A percentile compares a stretch with the other conserved stretches of the same genome.
phyloP scores from a whole-genome alignment of 805 yeast species.

The Phaffomyces opuntiae region DNA sequence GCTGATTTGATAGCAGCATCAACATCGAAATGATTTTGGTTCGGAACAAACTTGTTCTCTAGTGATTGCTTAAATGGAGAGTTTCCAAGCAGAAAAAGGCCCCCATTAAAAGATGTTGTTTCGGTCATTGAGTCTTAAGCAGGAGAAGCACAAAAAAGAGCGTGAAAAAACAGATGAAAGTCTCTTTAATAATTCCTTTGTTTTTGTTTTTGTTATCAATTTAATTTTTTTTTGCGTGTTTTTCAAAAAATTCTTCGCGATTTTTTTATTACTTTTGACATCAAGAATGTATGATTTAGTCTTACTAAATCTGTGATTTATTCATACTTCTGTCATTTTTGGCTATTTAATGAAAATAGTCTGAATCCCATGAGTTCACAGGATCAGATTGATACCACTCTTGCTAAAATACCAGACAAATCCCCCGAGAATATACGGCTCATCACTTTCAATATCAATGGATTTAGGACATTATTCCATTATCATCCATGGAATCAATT shows the following conservation, averaged over 20 bases:
- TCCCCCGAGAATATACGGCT: constrained; percentile 1
- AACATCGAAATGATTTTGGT: constrained; percentile 1
- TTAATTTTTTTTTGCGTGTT: background rate
- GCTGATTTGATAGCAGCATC: constrained; percentile 3
- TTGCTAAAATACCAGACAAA: background rate
- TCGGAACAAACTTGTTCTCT: constrained; percentile 5
- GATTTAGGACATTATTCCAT: constrained; percentile 69
- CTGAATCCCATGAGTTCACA: background rate
- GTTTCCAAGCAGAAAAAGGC: constrained; percentile 7
- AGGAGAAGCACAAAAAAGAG: no score
- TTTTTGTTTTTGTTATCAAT: no score
- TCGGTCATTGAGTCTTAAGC: background rate
- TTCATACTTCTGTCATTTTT: no score
- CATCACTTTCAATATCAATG: constrained; percentile 78
- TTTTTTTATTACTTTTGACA: no score
- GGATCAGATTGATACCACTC: background rate
- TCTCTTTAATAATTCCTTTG: background rate
- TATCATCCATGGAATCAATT: constrained; percentile 76
- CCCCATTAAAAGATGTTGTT: constrained; percentile 1
- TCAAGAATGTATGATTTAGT: no score
- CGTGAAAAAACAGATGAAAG: background rate
- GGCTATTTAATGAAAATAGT: background rate
- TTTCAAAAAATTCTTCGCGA: background rate
- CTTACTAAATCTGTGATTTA: no score
- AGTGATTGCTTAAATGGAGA: constrained; percentile 19